These are phyloP conservation scores for Crithidia sp. DNA, from an alignment of 208 protist species.

Conservation along the genomic window DNA sequence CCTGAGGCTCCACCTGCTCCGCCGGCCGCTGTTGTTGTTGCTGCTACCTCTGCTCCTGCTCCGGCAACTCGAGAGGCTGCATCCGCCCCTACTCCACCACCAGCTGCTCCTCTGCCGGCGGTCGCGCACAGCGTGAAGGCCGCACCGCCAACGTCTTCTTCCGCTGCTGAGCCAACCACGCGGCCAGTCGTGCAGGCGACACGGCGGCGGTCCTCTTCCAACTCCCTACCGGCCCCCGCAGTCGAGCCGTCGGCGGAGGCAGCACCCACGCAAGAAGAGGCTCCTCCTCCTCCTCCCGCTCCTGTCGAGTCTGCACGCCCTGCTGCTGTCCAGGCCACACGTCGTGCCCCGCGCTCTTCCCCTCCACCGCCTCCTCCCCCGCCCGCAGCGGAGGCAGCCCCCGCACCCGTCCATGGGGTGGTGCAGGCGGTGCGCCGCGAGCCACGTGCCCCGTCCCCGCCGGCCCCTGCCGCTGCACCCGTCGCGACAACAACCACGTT, in stretches of 20 bases:
- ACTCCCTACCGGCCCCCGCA: background rate
- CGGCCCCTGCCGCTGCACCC: constrained; percentile 1
- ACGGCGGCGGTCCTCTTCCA: constrained; percentile 8
- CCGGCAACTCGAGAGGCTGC: background rate
- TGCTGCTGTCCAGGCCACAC: background rate
- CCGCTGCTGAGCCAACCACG: background rate
- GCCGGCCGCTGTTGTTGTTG: background rate
- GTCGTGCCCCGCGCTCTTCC: no score
- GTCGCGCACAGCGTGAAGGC: background rate
- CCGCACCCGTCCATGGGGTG: constrained; percentile 1
- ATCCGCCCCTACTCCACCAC: background rate
- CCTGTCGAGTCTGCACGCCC: background rate
- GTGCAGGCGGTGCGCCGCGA: constrained; percentile 16
- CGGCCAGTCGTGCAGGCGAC: constrained; percentile 6
- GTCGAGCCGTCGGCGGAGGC: background rate
- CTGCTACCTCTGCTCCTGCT: background rate
- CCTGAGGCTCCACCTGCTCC: background rate
- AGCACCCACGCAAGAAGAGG: background rate
- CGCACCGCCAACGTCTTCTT: background rate
- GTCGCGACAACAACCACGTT: background rate
- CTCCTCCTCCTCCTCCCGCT: background rate
- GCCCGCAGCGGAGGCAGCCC: background rate
- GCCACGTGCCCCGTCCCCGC: background rate
- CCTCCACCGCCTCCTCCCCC: no score
- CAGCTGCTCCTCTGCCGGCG: background rate